Evolutionary conservation across 2,329 filamentous ascomycete genomes (phyloP).

Genomic region (Aureobasidium uvarum): DNA sequence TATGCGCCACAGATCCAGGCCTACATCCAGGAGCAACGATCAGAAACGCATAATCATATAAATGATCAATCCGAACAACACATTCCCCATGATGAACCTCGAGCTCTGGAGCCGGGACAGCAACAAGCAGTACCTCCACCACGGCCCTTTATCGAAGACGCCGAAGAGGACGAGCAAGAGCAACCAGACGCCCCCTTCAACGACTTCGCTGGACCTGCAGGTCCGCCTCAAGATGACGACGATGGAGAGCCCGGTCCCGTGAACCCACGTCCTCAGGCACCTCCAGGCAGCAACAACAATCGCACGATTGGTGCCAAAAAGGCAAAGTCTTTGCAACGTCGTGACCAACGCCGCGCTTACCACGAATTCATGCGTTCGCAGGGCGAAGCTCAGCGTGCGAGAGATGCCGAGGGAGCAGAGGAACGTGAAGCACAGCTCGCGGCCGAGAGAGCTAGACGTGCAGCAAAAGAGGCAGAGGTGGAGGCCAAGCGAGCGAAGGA

Average conservation of each 20-base stretch:
- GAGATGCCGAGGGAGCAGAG: slow-evolving; percentile 45
- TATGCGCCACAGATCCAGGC: slow-evolving; percentile 49
- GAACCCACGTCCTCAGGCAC: slow-evolving; percentile 29
- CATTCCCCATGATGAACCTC: neutral
- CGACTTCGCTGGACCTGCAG: neutral
- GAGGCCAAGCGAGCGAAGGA: slow-evolving; percentile 44
- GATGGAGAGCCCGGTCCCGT: slow-evolving; percentile 40
- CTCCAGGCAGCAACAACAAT: slow-evolving; percentile 24
- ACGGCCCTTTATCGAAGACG: slow-evolving; percentile 23
- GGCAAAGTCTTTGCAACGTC: slow-evolving; percentile 48
- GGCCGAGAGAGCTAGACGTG: slow-evolving; percentile 44
- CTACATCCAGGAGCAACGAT: slow-evolving; percentile 33
- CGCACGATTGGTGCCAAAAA: slow-evolving; percentile 50
- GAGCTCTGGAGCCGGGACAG: neutral
- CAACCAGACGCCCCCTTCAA: slow-evolving; percentile 13
- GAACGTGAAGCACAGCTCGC: slow-evolving; percentile 47
- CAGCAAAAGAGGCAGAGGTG: slow-evolving; percentile 45
- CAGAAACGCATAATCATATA: neutral
- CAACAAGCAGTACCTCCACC: slow-evolving; percentile 16
- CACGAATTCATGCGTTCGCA: slow-evolving; percentile 52
- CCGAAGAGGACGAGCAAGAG: slow-evolving; percentile 22
- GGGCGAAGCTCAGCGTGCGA: slow-evolving; percentile 47
- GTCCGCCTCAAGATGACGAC: slow-evolving; percentile 17
- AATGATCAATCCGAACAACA: slow-evolving; percentile 24
- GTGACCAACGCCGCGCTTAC: slow-evolving; percentile 47